Conservation (phyloP, 495 filamentous ascomycete species). For the Friedmanniomyces simplex region DNA sequence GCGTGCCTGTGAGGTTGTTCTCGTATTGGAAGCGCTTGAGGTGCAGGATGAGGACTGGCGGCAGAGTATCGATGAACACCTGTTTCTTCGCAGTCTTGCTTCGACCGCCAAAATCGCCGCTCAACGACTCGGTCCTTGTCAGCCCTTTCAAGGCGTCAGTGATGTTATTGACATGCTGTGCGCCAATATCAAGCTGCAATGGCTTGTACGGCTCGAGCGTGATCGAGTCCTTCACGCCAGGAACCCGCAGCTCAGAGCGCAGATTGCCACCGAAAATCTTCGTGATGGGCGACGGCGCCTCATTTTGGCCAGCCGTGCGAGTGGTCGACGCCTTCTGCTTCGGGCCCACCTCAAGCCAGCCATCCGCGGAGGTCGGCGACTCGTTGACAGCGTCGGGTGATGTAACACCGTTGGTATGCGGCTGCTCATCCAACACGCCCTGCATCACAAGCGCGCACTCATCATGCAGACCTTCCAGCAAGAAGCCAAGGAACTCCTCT, state of each 20-base stretch:
- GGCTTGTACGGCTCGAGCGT: constrained; percentile 91
- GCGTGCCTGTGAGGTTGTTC: constrained; percentile 64
- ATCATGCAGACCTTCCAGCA: constrained; percentile 86
- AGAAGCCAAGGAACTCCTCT: constrained; percentile 91
- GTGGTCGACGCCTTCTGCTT: constrained; percentile 83
- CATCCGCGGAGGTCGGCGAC: constrained; percentile 31
- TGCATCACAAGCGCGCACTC: constrained; percentile 75
- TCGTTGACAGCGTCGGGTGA: constrained; percentile 31
- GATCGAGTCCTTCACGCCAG: constrained; percentile 78
- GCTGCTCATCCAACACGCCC: constrained; percentile 5
- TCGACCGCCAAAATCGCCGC: constrained; percentile 70
- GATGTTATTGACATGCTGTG: constrained; percentile 76
- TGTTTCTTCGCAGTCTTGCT: constrained; percentile 79
- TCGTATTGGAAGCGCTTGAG: constrained; percentile 97
- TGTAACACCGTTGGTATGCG: constrained; percentile 32
- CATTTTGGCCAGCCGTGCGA: constrained; percentile 68
- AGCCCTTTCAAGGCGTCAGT: constrained; percentile 79
- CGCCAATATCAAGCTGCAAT: constrained; percentile 85
- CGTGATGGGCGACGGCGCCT: constrained; percentile 70
- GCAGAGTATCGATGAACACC: constrained; percentile 85
- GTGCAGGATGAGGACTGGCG: constrained; percentile 87
- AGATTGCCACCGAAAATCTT: constrained; percentile 92
- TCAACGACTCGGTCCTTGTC: constrained; percentile 70
- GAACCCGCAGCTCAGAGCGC: constrained; percentile 78
- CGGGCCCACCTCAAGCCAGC: constrained; percentile 89